Conservation (phyloP, 768 basidiomycete genomes). For the Gloeostereum incarnatum region DNA sequence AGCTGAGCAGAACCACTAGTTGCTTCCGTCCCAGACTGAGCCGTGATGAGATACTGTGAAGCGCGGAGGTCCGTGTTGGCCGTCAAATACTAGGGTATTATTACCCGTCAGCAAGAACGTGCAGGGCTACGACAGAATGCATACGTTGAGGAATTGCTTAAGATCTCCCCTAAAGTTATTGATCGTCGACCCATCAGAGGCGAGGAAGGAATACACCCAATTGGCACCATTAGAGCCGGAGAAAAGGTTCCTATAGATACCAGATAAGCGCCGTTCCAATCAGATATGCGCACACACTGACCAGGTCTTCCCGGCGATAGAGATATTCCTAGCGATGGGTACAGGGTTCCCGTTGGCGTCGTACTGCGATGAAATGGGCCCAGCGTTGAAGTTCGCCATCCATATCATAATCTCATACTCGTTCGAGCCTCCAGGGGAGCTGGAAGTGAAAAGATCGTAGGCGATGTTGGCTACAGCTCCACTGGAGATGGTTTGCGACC, state of each 20-base stretch:
- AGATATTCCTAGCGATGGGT: slow-evolving; percentile 33
- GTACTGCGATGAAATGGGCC: slow-evolving; percentile 46
- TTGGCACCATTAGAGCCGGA: slow-evolving; percentile 44
- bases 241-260: slow-evolving; percentile 38
- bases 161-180: slow-evolving; percentile 46
- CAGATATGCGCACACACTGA: slow-evolving; percentile 9
- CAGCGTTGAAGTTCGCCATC: slow-evolving; percentile 49
- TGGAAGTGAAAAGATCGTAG: slow-evolving; percentile 57
- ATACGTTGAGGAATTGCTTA: slow-evolving; percentile 40
- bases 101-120: neutral
- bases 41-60: slow-evolving; percentile 48
- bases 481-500: slow-evolving; percentile 36
- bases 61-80: slow-evolving; percentile 30
- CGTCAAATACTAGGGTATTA: slow-evolving; percentile 44
- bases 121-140: neutral
- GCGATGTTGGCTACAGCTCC: slow-evolving; percentile 45
- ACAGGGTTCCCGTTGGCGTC: slow-evolving; percentile 32
- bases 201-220: slow-evolving; percentile 41
- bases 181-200: slow-evolving; percentile 22
- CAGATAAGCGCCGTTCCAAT: neutral
- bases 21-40: slow-evolving; percentile 57
- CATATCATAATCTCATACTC: slow-evolving; percentile 55
- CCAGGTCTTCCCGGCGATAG: slow-evolving; percentile 44
- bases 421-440: slow-evolving; percentile 34
- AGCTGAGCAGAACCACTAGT: slow-evolving; percentile 48